Base-by-base conservation (phyloP, 2,329 filamentous ascomycete genomes). In the Apiospora phragmitis region DNA sequence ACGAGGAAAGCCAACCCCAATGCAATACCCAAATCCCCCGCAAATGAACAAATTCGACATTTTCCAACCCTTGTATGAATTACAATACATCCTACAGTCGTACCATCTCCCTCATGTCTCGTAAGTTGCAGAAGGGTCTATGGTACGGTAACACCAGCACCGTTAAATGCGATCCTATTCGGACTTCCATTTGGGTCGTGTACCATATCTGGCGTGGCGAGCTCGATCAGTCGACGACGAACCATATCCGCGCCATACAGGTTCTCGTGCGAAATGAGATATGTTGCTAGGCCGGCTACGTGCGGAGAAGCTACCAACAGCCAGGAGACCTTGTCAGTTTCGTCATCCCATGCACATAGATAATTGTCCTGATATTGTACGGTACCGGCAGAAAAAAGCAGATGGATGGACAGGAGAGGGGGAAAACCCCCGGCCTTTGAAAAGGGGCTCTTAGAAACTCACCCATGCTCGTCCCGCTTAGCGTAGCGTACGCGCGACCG, bases 101-200 rank as follows among this genome's bases (percentile, higher is more conserved):
- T 38, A 38, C 11, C 29, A 59, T 38, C 18, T 18, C 55, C 55
- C 9, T 62, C 21, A 14, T 6, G 21, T 38, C 18, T 38, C 18
- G 18, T 12, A 38, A 62, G 9, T 6, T 38, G 18, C 32, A n/a
- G 18, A 18, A 62, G 8, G 55, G 32, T 24, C 55, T 62, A 62
- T 62, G 18, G 32, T 11, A 29, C 32, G 32, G 32, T 38, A 12
- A 38, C 55, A 26, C 75, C n/a, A 35, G 43, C 69, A n/a, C 76
- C 76, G 69, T 78, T 78, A 71, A 76, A 78, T 6, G 74, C 75
- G 47, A 78, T 77, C 43, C 74, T 24, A 62, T 78, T 77, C 12
- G 75, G 72, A 26, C 73, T 77, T n/a, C 75, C 73, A 0, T 72
- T 74, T 4, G 71, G 49, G 43, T 75, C 72, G 67, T 71, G 49